These are phyloP conservation scores for Prunus mira DNA, from an alignment of 306 rosid species.

Conservation along the genomic window DNA sequence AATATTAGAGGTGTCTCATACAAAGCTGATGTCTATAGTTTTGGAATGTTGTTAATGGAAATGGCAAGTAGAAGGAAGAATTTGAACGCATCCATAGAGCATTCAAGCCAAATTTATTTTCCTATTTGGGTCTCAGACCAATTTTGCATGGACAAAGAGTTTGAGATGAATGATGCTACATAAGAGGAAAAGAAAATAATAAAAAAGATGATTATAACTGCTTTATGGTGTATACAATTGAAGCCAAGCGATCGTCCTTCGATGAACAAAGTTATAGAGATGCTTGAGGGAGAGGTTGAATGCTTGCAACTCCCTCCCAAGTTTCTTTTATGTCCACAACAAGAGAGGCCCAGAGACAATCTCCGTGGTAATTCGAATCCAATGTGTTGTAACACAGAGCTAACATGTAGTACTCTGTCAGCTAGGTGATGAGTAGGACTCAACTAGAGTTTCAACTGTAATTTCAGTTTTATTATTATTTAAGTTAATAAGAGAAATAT, in stretches of 20 bases:
- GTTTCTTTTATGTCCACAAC: background rate
- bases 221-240: background rate
- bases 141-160: background rate
- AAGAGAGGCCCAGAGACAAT: background rate
- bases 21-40: too few relatives aligned
- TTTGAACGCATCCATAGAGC: background rate
- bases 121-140: background rate
- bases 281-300: too few relatives aligned
- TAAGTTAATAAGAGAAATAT: background rate
- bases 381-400: background rate
- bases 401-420: too few relatives aligned
- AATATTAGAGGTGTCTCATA: too few relatives aligned
- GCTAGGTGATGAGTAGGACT: too few relatives aligned
- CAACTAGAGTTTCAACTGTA: background rate
- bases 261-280: background rate
- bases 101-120: slow-evolving; percentile 5
- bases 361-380: background rate
- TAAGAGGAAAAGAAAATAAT: too few relatives aligned
- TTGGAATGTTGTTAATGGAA: too few relatives aligned
- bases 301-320: too few relatives aligned
- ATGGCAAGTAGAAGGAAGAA: too few relatives aligned
- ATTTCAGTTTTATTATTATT: too few relatives aligned
- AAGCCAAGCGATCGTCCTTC: too few relatives aligned
- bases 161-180: background rate
- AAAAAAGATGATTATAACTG: background rate